phyloP scores from a whole-genome alignment of 371 early-diverging fungal species.

The Lichtheimia corymbifera region DNA sequence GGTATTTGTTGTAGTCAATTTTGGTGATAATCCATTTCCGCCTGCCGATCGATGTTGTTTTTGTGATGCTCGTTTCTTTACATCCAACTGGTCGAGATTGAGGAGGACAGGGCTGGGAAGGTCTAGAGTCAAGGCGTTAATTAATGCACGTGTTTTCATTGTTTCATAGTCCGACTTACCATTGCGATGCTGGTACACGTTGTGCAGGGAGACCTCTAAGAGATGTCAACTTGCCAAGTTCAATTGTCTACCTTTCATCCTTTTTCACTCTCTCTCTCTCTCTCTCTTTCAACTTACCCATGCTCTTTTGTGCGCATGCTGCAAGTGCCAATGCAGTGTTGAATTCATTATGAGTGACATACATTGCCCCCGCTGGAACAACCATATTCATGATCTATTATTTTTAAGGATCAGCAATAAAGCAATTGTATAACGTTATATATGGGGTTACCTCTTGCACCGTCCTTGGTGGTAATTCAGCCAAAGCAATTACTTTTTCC shows the following conservation, averaged over 20 bases:
- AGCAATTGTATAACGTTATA: neutral
- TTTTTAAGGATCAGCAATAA: neutral
- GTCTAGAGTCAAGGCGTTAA: slow-evolving; percentile 4
- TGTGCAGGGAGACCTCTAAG: slow-evolving; percentile 36
- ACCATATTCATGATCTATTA: slow-evolving; percentile 41
- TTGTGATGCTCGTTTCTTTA: slow-evolving; percentile 10
- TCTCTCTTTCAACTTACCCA: slow-evolving; percentile 42
- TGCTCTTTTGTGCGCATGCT: slow-evolving; percentile 78
- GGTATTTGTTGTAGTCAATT: neutral
- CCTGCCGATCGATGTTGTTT: neutral
- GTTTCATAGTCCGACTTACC: slow-evolving; percentile 20
- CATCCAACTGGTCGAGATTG: slow-evolving; percentile 22
- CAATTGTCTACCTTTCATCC: slow-evolving; percentile 1
- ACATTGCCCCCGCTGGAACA: slow-evolving; percentile 48
- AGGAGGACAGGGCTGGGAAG: slow-evolving; percentile 32
- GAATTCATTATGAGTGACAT: slow-evolving; percentile 67
- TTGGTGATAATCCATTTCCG: neutral
- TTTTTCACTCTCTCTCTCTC: neutral
- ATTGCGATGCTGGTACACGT: slow-evolving; percentile 33
- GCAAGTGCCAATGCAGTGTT: slow-evolving; percentile 69
- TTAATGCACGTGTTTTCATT: slow-evolving; percentile 7
- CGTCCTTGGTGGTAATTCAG: slow-evolving; percentile 15
- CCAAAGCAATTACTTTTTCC: slow-evolving; percentile 16
- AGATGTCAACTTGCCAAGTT: neutral
- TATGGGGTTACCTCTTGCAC: slow-evolving; percentile 37